phyloP scores from a whole-genome alignment of 1,284 basidiomycete genomes.

The Puccinia coronata region DNA sequence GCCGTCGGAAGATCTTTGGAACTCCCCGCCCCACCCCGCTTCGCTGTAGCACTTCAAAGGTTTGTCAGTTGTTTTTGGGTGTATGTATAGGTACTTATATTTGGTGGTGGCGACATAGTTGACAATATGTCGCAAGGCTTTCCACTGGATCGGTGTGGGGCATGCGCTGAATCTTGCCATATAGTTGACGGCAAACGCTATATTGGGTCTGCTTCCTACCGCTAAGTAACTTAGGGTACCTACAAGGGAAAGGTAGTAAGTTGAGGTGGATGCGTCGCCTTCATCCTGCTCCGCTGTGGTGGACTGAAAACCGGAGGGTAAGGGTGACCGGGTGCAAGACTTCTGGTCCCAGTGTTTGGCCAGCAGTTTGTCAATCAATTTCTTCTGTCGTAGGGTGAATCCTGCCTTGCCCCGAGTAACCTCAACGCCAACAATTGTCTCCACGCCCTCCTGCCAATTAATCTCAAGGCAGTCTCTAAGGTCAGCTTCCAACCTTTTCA shows the following conservation, averaged over 20 bases:
- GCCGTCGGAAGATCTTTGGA: background rate
- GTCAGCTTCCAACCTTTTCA: too few relatives aligned
- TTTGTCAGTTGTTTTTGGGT: background rate
- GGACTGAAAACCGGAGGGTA: too few relatives aligned
- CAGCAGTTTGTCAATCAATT: background rate
- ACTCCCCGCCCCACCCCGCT: background rate
- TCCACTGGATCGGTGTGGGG: background rate
- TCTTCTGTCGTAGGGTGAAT: background rate
- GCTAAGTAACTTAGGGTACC: conserved; percentile 9
- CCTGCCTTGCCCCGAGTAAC: background rate
- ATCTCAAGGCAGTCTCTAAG: too few relatives aligned
- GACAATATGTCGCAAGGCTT: background rate
- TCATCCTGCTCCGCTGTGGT: too few relatives aligned
- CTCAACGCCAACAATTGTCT: conserved; percentile 2
- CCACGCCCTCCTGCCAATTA: background rate
- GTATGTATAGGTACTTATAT: background rate
- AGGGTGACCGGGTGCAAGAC: too few relatives aligned
- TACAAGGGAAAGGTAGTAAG: background rate
- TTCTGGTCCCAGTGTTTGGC: too few relatives aligned
- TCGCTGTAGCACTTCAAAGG: too few relatives aligned
- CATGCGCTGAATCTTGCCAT: background rate
- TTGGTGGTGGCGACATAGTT: background rate
- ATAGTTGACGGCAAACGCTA: conserved; percentile 23
- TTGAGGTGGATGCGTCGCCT: too few relatives aligned
- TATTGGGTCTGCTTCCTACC: background rate